Conservation (phyloP, 192 early-diverging fungal species). For the Jimgerdemannia lactiflua region DNA sequence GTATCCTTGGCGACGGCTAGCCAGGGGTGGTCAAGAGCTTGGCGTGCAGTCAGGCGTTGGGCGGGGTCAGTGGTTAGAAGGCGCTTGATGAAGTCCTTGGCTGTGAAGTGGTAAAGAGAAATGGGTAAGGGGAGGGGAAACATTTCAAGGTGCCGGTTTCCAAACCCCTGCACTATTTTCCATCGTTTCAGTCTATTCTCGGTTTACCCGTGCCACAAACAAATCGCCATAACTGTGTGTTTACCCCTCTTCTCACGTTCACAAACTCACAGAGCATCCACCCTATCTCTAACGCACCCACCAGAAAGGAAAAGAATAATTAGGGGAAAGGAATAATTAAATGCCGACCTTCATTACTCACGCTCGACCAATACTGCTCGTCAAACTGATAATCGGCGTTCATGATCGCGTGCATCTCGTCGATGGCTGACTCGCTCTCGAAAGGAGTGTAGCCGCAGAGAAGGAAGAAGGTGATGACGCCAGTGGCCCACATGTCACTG, state of each 20-base stretch:
- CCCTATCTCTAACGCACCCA: background rate
- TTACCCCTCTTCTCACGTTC: too few species aligned
- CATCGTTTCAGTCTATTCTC: too few species aligned
- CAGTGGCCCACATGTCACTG: constrained; percentile 78
- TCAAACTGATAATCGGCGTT: constrained; percentile 61
- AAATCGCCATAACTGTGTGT: too few species aligned
- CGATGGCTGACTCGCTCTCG: constrained; percentile 46
- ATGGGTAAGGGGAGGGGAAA: background rate
- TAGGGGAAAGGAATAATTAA: background rate
- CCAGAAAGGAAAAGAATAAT: background rate
- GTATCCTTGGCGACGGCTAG: constrained; percentile 26
- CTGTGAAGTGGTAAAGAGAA: constrained; percentile 18
- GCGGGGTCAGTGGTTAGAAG: constrained; percentile 69
- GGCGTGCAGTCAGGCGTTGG: constrained; percentile 66
- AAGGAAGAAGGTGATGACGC: constrained; percentile 74
- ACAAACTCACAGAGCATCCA: background rate
- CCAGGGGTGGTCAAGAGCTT: constrained; percentile 82
- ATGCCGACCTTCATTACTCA: constrained; percentile 44
- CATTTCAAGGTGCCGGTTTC: too few species aligned
- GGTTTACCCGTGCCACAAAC: too few species aligned
- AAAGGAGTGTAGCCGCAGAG: constrained; percentile 76
- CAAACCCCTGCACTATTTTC: too few species aligned
- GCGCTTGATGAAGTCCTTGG: constrained; percentile 67
- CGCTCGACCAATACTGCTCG: constrained; percentile 61
- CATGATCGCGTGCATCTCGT: constrained; percentile 58